Evolutionary conservation across 371 early-diverging fungal species (phyloP).

Genomic region (Syncephalastrum racemosum): DNA sequence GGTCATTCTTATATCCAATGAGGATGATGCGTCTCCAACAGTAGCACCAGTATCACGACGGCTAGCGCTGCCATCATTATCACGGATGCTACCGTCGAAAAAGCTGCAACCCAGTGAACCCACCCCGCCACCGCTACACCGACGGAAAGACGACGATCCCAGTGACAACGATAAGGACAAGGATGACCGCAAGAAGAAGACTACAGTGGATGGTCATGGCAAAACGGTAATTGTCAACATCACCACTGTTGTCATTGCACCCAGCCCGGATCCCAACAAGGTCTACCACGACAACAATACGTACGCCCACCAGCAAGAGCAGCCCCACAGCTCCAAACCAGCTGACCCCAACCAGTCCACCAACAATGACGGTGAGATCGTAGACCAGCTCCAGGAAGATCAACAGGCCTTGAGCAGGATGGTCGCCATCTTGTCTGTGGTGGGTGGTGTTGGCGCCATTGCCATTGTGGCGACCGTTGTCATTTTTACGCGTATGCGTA

Average conservation of each 20-base stretch:
- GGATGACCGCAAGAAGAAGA: neutral
- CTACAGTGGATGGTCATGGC: constrained; percentile 7
- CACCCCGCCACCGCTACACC: too few relatives aligned
- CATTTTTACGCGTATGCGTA: constrained; percentile 18
- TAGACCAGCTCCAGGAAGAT: constrained; percentile 22
- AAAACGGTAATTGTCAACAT: constrained; percentile 12
- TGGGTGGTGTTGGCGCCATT: constrained; percentile 17
- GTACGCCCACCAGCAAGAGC: constrained; percentile 15
- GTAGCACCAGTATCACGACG: too few relatives aligned
- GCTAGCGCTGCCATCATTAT: too few relatives aligned
- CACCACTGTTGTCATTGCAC: constrained; percentile 16
- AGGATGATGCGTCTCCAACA: too few relatives aligned
- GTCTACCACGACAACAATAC: constrained; percentile 13
- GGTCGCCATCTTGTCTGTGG: constrained; percentile 16
- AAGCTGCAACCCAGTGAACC: too few relatives aligned
- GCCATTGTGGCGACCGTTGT: constrained; percentile 21
- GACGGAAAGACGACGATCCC: too few relatives aligned
- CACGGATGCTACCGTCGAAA: too few relatives aligned
- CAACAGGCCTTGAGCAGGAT: constrained; percentile 21
- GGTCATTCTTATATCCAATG: too few relatives aligned
- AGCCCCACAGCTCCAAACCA: too few relatives aligned
- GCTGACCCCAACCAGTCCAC: neutral
- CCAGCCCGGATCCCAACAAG: constrained; percentile 11
- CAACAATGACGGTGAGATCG: constrained; percentile 10
- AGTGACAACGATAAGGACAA: too few relatives aligned